These are phyloP conservation scores for Fusarium chuoi DNA, from an alignment of 2,329 filamentous ascomycete species.

Conservation along the genomic window DNA sequence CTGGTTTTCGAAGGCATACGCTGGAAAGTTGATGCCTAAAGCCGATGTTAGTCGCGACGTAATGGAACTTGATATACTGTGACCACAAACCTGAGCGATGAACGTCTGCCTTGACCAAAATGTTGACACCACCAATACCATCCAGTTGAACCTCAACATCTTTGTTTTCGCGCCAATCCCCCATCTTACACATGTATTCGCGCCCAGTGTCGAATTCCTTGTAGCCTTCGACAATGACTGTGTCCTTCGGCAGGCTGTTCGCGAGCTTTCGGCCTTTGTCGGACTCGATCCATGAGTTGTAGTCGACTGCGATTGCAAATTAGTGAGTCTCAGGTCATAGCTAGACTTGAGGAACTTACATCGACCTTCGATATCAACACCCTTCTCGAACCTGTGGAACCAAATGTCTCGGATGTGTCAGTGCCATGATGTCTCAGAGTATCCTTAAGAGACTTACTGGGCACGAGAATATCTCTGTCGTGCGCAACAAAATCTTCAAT, in stretches of 20 bases:
- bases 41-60: slow-evolving; percentile 37
- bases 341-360: slow-evolving; percentile 67
- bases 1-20: slow-evolving; percentile 97
- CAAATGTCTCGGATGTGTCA: slow-evolving; percentile 77
- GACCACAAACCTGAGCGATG: slow-evolving; percentile 81
- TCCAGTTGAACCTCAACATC: slow-evolving; percentile 93
- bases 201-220: slow-evolving; percentile 92
- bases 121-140: slow-evolving; percentile 96
- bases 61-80: not conserved
- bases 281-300: slow-evolving; percentile 98
- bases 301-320: slow-evolving; percentile 74
- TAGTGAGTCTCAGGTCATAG: slow-evolving; percentile 1
- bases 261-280: slow-evolving; percentile 82
- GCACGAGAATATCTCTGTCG: slow-evolving; percentile 91
- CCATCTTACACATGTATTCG: slow-evolving; percentile 89
- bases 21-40: slow-evolving; percentile 94
- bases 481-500: slow-evolving; percentile 96
- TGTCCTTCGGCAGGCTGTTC: slow-evolving; percentile 78
- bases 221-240: slow-evolving; percentile 93
- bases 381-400: slow-evolving; percentile 90
- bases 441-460: slow-evolving; percentile 71
- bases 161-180: slow-evolving; percentile 91
- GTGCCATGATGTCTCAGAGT: slow-evolving; percentile 20
- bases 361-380: slow-evolving; percentile 89
- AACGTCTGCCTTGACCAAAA: slow-evolving; percentile 96